Evolutionary conservation across 2,329 filamentous ascomycete genomes (phyloP).

Genomic region (Apiospora malaysiana): DNA sequence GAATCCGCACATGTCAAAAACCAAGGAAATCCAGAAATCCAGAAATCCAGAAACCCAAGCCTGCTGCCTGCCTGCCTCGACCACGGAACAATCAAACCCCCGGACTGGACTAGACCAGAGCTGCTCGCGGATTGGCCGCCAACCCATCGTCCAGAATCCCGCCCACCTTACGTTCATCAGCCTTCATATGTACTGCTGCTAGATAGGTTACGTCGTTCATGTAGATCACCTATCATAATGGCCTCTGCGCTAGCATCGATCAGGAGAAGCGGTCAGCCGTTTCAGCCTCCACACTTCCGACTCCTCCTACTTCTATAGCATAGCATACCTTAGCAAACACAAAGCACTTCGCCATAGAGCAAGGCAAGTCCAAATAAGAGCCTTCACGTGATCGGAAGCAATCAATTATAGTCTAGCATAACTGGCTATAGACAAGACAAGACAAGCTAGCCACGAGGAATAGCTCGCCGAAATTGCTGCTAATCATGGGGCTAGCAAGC

Average conservation of each 20-base stretch:
- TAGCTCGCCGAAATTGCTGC: not conserved
- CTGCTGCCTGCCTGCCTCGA: no score
- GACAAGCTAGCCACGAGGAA: not conserved
- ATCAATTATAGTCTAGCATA: not conserved
- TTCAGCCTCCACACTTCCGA: not conserved
- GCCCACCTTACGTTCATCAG: not conserved
- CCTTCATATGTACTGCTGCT: not conserved
- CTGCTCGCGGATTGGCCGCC: conserved; percentile 2
- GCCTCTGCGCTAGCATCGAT: not conserved
- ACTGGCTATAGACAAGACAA: not conserved
- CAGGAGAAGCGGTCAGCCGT: conserved; percentile 10
- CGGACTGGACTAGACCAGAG: not conserved
- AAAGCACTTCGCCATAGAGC: no score
- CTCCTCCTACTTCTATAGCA: not conserved
- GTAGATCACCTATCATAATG: not conserved
- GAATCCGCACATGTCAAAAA: conserved; percentile 9
- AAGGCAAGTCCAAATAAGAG: not conserved
- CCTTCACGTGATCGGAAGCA: not conserved
- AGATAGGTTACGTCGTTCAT: conserved; percentile 7
- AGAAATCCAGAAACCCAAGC: no score
- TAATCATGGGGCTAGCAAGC: not conserved
- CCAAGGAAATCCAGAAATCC: conserved; percentile 12
- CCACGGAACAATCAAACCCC: conserved; percentile 10
- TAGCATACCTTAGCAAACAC: no score
- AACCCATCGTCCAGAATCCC: not conserved